Evolutionary conservation across 768 basidiomycete genomes (phyloP), one percentile per base, ranked within the genome.

Genomic region (Goffeauzyma gilvescens): DNA sequence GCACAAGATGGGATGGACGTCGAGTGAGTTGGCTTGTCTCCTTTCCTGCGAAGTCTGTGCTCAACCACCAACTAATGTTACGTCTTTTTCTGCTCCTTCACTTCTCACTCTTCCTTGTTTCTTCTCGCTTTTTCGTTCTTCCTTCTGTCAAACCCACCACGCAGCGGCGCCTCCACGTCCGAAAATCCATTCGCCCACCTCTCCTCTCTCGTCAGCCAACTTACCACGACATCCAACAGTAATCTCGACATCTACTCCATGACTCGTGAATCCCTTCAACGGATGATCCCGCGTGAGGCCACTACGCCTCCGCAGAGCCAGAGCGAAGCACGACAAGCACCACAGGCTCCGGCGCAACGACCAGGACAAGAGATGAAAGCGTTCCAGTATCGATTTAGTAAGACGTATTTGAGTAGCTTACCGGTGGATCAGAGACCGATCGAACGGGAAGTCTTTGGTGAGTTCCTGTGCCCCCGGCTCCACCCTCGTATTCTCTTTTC

Each of bases 211-310:
- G 54, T 61, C 32, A 58, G 62, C 0, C 48, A 46, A 27, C 51
- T 65, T 13, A 60, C 59, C 3, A n/a, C n/a, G n/a, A n/a, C n/a
- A n/a, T 44, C 59, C 12, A 46, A 58, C 10, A 62, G 60, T 17
- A 62, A 65, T 23, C 55, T 65, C 13, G 64, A 65, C 45, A 58
- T 65, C 24, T 65, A 65, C 50, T 59, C 59, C 8, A 50, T 63
- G 42, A 59, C 64, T 3, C 45, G 54, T 26, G 62, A 63, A 48
- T 53, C 60, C n/a, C 52, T 65, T 26, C 60, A 63, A 38, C 51
- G 64, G 8, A 61, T 63, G 57, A 46, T 62, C 4, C 64, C 64
- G 9, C 45, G 49, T 17, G 42, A 43, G 14, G 37, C 50, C 2
- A 46, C 46, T 1, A 7, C 21, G 28, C 31, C 32, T 41, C 42